Evolutionary conservation across 306 rosid species (phyloP).

Genomic region (Cicer chorassanicum): DNA sequence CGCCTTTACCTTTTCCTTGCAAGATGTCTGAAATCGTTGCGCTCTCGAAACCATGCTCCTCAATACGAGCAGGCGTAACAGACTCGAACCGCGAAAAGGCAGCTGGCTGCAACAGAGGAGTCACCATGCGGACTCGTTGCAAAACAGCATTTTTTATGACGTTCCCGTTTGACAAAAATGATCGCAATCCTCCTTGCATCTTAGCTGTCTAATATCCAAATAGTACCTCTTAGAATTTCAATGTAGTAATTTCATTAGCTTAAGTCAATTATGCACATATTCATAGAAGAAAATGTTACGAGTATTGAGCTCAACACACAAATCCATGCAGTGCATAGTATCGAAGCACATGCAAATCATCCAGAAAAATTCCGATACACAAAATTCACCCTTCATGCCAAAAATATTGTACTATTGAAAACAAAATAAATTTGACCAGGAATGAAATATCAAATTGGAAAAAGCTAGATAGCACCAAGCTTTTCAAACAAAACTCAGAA

Average conservation of each 20-base stretch:
- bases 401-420: not conserved
- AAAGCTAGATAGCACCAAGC: not conserved
- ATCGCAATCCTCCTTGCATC: slow-evolving; percentile 85
- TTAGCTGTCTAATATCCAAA: slow-evolving; percentile 51
- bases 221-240: slow-evolving; percentile 24
- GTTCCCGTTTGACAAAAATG: slow-evolving; percentile 65
- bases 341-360: not conserved
- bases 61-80: slow-evolving; percentile 63
- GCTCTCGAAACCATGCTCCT: slow-evolving; percentile 99
- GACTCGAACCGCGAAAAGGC: slow-evolving; percentile 68
- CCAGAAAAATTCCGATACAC: not conserved
- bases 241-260: not conserved
- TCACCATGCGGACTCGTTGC: slow-evolving; percentile 77
- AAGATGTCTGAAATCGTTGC: slow-evolving; percentile 81
- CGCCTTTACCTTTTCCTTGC: slow-evolving; percentile 78
- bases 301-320: slow-evolving; percentile 22
- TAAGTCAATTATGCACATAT: slow-evolving; percentile 2
- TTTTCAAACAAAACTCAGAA: not conserved
- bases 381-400: not conserved
- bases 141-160: slow-evolving; percentile 75
- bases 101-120: slow-evolving; percentile 74
- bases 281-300: slow-evolving; percentile 17
- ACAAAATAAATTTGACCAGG: slow-evolving; percentile 3
- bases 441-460: slow-evolving; percentile 5
- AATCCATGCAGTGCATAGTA: slow-evolving; percentile 14